Percentiles rank a stretch among this genome's conserved stretches.
Conservation (phyloP, 805 yeast genomes). For the Saturnispora ahearnii region DNA sequence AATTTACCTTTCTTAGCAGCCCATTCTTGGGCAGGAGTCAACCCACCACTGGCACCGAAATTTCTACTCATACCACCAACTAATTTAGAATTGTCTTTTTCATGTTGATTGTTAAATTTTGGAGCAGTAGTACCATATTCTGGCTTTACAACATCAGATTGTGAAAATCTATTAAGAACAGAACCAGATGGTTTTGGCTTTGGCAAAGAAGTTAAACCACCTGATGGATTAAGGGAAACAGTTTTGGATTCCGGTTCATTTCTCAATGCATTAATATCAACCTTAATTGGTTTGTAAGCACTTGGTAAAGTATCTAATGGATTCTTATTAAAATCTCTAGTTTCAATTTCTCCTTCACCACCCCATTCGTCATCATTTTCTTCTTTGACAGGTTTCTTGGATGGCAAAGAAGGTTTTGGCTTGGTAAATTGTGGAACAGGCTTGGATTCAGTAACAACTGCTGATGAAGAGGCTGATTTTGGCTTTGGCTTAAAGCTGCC, state of each 20-base stretch:
- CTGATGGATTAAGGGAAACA: constrained; percentile 35
- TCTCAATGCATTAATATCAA: constrained; percentile 47
- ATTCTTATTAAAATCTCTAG: constrained; percentile 40
- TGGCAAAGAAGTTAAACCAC: constrained; percentile 51
- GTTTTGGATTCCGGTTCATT: constrained; percentile 37
- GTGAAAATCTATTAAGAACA: constrained; percentile 41
- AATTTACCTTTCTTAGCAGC: constrained; percentile 79
- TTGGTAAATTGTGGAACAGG: constrained; percentile 14
- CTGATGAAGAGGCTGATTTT: constrained; percentile 20
- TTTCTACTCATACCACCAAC: constrained; percentile 53
- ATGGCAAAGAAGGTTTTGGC: constrained; percentile 6
- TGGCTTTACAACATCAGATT: constrained; percentile 26
- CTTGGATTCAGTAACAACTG: constrained; percentile 20
- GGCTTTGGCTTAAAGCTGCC: constrained; percentile 23
- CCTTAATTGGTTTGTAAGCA: constrained; percentile 60
- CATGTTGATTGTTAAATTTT: constrained; percentile 22
- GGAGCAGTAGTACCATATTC: constrained; percentile 30
- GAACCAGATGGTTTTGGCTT: constrained; percentile 47
- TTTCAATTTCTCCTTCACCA: constrained; percentile 50
- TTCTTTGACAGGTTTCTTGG: constrained; percentile 10
- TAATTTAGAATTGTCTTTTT: constrained; percentile 34
- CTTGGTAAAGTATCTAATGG: constrained; percentile 48
- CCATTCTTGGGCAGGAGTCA: constrained; percentile 94
- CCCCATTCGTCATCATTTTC: constrained; percentile 56
- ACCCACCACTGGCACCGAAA: constrained; percentile 64